phyloP scores from a whole-genome alignment of 345 rosid genomes.

The Brassica carinata region DNA sequence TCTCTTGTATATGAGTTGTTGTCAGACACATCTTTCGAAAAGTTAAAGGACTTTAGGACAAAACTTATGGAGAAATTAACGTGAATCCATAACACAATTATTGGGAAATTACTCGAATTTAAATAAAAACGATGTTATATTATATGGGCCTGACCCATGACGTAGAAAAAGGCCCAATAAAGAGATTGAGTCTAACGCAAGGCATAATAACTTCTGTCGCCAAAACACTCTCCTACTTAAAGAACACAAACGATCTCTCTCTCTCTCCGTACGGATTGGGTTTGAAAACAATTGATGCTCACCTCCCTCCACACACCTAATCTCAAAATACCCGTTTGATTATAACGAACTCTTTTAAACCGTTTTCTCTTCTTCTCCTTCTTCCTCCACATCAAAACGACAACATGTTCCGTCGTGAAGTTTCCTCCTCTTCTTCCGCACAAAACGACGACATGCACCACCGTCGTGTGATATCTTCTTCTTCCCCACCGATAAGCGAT shows the following conservation, averaged over 20 bases:
- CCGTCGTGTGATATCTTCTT: not conserved
- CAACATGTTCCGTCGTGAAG: not conserved
- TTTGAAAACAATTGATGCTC: too few relatives aligned
- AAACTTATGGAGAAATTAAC: too few relatives aligned
- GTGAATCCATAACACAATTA: not conserved
- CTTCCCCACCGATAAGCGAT: not conserved
- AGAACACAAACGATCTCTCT: too few relatives aligned
- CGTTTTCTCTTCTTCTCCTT: not conserved
- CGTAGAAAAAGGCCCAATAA: not conserved
- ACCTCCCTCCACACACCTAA: not conserved
- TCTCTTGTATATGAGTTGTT: conserved; percentile 24
- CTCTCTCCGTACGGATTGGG: too few relatives aligned
- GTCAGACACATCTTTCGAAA: conserved; percentile 11
- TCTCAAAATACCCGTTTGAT: too few relatives aligned
- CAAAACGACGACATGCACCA: not conserved
- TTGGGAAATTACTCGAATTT: not conserved
- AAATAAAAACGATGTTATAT: too few relatives aligned
- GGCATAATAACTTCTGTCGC: not conserved
- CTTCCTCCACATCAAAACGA: not conserved
- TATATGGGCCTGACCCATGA: not conserved
- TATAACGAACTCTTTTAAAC: too few relatives aligned
- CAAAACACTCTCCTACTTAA: not conserved
- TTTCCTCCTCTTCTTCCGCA: not conserved
- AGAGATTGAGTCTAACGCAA: not conserved
- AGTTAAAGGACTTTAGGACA: not conserved